Evolutionary conservation across 176 grass and related monocot species (phyloP), one percentile per base, ranked within the genome.

Genomic region (Areca catechu): DNA sequence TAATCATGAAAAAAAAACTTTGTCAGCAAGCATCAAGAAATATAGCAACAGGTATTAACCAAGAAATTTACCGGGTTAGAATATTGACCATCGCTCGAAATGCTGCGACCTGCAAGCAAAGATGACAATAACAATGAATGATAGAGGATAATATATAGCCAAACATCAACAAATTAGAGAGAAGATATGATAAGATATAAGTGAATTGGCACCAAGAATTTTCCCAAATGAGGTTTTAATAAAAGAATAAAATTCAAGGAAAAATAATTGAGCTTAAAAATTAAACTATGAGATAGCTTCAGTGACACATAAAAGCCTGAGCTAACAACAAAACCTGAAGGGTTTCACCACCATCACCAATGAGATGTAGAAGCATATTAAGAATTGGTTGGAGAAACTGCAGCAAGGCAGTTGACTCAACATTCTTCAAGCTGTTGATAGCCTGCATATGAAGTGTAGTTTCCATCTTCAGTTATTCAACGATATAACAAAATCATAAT

Each of bases 41-140:
- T 23, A 18, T 15, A 24, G 34, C 9, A 76, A 50, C 77, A 57
- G 6, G 49, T 56, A 85, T 49, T 15, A 54, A 67, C 10, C 19
- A 53, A 24, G 5, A 55, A 16, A 67, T 49, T 37, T 82, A 97
- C 93, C 93, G 58, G 20, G 87, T 98, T 72, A 98, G 71, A 71
- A 98, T 98, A 79, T 98, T 98, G 60, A 98, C 93, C 93, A 98
- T 98, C 50, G 93, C 87, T 56, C 93, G 86, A 78, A 98, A 98
- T 56, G 93, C 93, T 51, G 93, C 93, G 73, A 98, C 93, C 93
- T 98, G 65, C 50, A 75, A 71, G 28, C 69, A 24, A 20, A 53
- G n/a, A 54, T 74, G 25, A 48, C 54, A 52, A 47, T 58, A 53
- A 50, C 51, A 19, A 34, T 25, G 50, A 20, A 49, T 54, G 15